Evolutionary conservation across 2,329 filamentous ascomycete species (phyloP).

Genomic region (Pochonia chlamydosporia): DNA sequence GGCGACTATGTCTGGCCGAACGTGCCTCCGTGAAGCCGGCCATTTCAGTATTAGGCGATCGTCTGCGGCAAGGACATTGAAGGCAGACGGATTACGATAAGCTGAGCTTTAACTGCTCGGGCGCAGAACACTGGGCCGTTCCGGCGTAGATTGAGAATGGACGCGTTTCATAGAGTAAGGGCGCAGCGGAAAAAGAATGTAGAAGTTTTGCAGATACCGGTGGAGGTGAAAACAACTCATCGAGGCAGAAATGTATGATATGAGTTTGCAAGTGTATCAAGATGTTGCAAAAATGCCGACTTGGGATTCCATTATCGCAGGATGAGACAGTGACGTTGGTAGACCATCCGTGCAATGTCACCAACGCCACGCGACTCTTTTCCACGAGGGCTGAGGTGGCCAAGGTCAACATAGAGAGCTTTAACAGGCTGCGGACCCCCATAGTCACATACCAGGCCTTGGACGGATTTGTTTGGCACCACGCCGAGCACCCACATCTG

Average conservation of each 20-base stretch:
- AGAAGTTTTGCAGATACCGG: too few species aligned
- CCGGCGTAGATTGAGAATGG: too few species aligned
- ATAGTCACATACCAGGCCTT: neutral
- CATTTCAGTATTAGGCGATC: too few species aligned
- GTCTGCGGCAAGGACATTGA: too few species aligned
- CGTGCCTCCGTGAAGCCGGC: too few species aligned
- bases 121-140: too few species aligned
- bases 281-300: conserved; percentile 49
- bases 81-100: too few species aligned
- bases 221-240: conserved; percentile 1
- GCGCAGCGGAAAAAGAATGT: too few species aligned
- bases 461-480: neutral
- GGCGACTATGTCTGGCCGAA: too few species aligned
- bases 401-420: neutral
- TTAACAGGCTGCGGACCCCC: neutral
- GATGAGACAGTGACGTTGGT: conserved; percentile 37
- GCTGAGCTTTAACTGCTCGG: too few species aligned
- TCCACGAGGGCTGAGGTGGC: conserved; percentile 9
- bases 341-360: conserved; percentile 34
- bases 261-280: conserved; percentile 35
- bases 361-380: conserved; percentile 14
- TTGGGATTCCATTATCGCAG: conserved; percentile 32
- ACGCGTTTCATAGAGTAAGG: too few species aligned
- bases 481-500: neutral
- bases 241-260: too few species aligned